Evolutionary conservation across 225 moss, liverwort and hornwort species (phyloP), one percentile per base, ranked within the genome.

Genomic region (Bryoerythrophyllum caledonicum): DNA sequence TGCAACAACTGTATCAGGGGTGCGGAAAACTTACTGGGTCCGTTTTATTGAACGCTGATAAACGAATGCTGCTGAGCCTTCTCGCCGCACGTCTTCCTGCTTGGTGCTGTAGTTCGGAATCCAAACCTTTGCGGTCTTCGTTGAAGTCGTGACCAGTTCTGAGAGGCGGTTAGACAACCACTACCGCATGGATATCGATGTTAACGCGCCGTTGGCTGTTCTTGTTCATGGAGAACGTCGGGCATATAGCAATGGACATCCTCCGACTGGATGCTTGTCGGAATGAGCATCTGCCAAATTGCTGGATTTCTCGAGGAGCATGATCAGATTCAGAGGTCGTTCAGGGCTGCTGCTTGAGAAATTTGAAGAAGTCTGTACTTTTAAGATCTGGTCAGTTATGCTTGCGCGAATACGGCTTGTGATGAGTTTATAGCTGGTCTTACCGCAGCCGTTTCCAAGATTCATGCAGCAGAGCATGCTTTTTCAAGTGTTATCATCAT

Each of bases 51-150:
- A 73, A 63, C 54, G 78, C 81, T 44, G 73, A 81, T 54, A 87
- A 87, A 34, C 37, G 65, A 75, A 41, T 63, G 67, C 57, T 84
- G 76, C 55, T 87, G 56, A 62, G 67, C 49, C 61, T 83, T 37
- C 76, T 87, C 44, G 83, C 78, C 38, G 79, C 32, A 28, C 30
- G 73, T 68, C 80, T 87, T 60, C 86, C 86, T 70, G 78, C 76
- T 56, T 87, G 83, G 86, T 87, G 86, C 76, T 13, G 41, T 48
- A 10, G 57, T 67, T 70, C 67, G 25, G 78, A 78, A 26, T 75
- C 34, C 15, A 72, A 63, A 78, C 59, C 43, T 38, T n/a, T n/a
- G n/a, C n/a, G n/a, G n/a, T n/a, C n/a, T n/a, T 68, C 59, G 70
- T 73, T 65, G 59, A 60, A 66, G 60, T 43, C 59, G 21, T 55